Evolutionary conservation across 441 rosid species (phyloP).

Genomic region (Corymbia calophylla): DNA sequence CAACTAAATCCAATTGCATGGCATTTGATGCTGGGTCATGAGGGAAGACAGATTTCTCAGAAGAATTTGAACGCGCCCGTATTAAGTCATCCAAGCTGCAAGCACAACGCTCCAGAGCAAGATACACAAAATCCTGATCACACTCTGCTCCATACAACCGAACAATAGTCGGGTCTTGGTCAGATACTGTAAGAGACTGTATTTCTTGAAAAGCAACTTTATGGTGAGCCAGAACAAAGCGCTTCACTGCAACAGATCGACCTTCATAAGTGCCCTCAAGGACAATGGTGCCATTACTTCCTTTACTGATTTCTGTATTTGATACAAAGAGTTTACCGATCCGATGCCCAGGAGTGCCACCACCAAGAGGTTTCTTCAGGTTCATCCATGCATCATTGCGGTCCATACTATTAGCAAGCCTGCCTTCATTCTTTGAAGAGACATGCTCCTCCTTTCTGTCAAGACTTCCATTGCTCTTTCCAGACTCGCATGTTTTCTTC

Average conservation of each 20-base stretch:
- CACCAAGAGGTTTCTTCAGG: slow-evolving; percentile 33
- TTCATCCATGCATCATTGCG: slow-evolving; percentile 27
- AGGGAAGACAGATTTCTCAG: slow-evolving; percentile 5
- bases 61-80: slow-evolving; percentile 37
- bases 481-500: slow-evolving; percentile 41
- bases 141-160: slow-evolving; percentile 88
- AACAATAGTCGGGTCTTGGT: slow-evolving; percentile 76
- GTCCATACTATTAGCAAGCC: slow-evolving; percentile 16
- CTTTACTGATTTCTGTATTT: slow-evolving; percentile 72
- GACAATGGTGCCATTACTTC: slow-evolving; percentile 86
- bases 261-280: slow-evolving; percentile 88
- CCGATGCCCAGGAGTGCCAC: slow-evolving; percentile 38
- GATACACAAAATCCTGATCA: slow-evolving; percentile 83
- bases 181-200: slow-evolving; percentile 83
- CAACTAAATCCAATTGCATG: slow-evolving; percentile 30
- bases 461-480: slow-evolving; percentile 26
- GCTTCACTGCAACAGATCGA: slow-evolving; percentile 83
- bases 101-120: slow-evolving; percentile 71
- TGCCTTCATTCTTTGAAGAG: slow-evolving; percentile 23
- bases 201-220: slow-evolving; percentile 86
- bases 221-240: slow-evolving; percentile 73
- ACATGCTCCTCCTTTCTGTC: slow-evolving; percentile 24
- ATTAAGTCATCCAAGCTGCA: slow-evolving; percentile 78
- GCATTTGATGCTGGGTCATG: slow-evolving; percentile 16
- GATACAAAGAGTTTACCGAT: slow-evolving; percentile 71